Conservation (phyloP, 1,139 yeast genomes). For the Candida pseudocylindracea region DNA sequence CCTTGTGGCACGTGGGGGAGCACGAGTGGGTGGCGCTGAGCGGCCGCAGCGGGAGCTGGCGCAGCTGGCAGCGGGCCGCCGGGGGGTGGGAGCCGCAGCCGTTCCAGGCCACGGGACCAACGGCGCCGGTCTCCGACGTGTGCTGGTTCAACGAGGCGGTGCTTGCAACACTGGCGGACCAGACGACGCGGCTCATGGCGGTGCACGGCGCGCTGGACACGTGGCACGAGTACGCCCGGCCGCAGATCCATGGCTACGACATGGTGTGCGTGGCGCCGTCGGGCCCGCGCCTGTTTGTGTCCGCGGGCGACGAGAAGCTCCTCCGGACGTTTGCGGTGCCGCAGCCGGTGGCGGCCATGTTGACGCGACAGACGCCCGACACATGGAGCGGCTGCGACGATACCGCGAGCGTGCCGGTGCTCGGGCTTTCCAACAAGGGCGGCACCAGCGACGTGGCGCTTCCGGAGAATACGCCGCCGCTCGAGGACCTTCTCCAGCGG, state of each 20-base stretch:
- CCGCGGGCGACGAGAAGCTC: slow-evolving; percentile 94
- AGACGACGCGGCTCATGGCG: slow-evolving; percentile 78
- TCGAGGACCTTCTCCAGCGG: slow-evolving; percentile 79
- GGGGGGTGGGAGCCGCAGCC: slow-evolving; percentile 9
- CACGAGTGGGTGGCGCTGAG: slow-evolving; percentile 43
- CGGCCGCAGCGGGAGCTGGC: slow-evolving; percentile 86
- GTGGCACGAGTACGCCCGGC: slow-evolving; percentile 90
- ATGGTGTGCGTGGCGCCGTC: slow-evolving; percentile 68
- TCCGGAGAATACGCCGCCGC: slow-evolving; percentile 42
- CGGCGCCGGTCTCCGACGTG: slow-evolving; percentile 52
- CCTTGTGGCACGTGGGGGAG: slow-evolving; percentile 44
- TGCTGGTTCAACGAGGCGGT: slow-evolving; percentile 66
- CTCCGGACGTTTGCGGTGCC: slow-evolving; percentile 82
- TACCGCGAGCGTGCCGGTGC: slow-evolving; percentile 67
- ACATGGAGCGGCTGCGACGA: slow-evolving; percentile 4
- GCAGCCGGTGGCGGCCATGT: slow-evolving; percentile 42
- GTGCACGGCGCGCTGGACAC: slow-evolving; percentile 8
- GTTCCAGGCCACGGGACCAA: slow-evolving; percentile 41
- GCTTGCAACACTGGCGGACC: slow-evolving; percentile 66
- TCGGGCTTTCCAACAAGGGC: slow-evolving; percentile 78
- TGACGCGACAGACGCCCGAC: slow-evolving; percentile 11
- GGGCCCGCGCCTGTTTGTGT: slow-evolving; percentile 42
- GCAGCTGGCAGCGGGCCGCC: slow-evolving; percentile 35
- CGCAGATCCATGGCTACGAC: slow-evolving; percentile 96
- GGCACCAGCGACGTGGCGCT: slow-evolving; percentile 14